phyloP scores from a whole-genome alignment of 768 basidiomycete species.

The Mrakia blollopis region DNA sequence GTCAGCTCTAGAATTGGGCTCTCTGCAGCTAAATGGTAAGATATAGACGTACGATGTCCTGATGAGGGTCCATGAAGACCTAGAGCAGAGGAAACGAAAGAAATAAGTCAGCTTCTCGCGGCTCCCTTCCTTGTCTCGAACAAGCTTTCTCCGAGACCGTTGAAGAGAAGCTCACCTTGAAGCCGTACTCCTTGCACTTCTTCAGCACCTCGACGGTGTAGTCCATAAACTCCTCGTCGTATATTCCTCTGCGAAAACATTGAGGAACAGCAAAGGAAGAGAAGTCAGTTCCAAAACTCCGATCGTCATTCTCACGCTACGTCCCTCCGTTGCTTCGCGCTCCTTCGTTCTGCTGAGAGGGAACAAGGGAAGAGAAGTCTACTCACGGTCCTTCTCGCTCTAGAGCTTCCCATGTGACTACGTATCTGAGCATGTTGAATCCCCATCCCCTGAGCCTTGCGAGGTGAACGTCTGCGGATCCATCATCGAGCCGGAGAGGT shows the following conservation, averaged over 20 bases:
- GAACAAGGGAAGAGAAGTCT: neutral
- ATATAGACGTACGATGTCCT: constrained; percentile 69
- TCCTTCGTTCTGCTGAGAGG: neutral
- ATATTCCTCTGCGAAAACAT: constrained; percentile 68
- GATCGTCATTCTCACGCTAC: neutral
- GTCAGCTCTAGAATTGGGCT: neutral
- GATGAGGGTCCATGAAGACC: constrained; percentile 89
- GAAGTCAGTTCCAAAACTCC: neutral
- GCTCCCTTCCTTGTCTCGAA: neutral
- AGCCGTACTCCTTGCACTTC: constrained; percentile 88
- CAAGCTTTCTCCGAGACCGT: neutral
- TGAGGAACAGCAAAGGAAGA: too few species aligned
- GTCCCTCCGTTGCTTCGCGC: neutral
- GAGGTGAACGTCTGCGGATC: constrained; percentile 59
- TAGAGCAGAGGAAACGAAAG: neutral
- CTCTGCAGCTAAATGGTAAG: neutral
- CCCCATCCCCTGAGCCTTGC: constrained; percentile 86
- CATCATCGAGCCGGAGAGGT: constrained; percentile 76
- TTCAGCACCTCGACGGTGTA: constrained; percentile 80
- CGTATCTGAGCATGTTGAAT: constrained; percentile 74
- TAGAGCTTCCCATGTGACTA: constrained; percentile 90
- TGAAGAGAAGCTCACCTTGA: constrained; percentile 50
- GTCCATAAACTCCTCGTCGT: constrained; percentile 87
- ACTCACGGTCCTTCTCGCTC: constrained; percentile 95
- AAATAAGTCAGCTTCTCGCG: neutral